Percentiles rank a stretch among this genome's conserved stretches.
phyloP scores from a whole-genome alignment of 495 filamentous ascomycete species.

The Aspergillus kassunensis region DNA sequence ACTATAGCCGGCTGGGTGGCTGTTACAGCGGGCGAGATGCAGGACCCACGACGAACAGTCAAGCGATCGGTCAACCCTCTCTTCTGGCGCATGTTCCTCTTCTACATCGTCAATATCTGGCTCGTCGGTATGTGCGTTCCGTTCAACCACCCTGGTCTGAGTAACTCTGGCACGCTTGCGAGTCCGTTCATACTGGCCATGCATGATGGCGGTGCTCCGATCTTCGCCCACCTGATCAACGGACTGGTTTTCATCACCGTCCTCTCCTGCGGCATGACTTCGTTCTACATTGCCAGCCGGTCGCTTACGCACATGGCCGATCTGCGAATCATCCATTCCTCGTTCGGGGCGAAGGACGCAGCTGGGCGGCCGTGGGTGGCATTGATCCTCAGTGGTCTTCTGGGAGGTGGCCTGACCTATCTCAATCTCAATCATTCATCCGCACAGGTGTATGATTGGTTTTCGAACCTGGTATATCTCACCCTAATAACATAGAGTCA shows the following conservation, averaged over 20 bases:
- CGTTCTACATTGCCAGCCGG: conserved; percentile 27
- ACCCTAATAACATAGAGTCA: background rate
- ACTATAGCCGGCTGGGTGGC: conserved; percentile 7
- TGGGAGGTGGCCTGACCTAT: conserved; percentile 28
- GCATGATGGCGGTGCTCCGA: conserved; percentile 20
- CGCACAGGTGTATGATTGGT: conserved; percentile 25
- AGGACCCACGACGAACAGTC: conserved; percentile 22
- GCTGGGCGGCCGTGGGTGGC: conserved; percentile 24
- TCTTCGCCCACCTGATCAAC: conserved; percentile 26
- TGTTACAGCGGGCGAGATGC: conserved; percentile 26
- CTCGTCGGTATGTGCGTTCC: conserved; percentile 30
- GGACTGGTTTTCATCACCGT: conserved; percentile 31
- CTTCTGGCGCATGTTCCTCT: conserved; percentile 32
- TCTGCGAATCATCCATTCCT: conserved; percentile 22
- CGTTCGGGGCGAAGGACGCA: conserved; percentile 25
- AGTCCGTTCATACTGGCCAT: conserved; percentile 31
- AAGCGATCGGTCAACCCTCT: conserved; percentile 25
- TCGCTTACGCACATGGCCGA: conserved; percentile 26
- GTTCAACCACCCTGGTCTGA: conserved; percentile 19
- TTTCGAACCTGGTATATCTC: conserved; percentile 23
- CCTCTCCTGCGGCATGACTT: conserved; percentile 28
- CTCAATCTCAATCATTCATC: conserved; percentile 23
- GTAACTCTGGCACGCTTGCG: conserved; percentile 21
- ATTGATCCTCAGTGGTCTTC: conserved; percentile 18
- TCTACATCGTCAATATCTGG: conserved; percentile 31